A percentile compares a stretch with the other conserved stretches of the same genome.
These are phyloP conservation scores for Yamadazyma jaroonii DNA, from an alignment of 1,139 yeast genomes.

Conservation along the genomic window DNA sequence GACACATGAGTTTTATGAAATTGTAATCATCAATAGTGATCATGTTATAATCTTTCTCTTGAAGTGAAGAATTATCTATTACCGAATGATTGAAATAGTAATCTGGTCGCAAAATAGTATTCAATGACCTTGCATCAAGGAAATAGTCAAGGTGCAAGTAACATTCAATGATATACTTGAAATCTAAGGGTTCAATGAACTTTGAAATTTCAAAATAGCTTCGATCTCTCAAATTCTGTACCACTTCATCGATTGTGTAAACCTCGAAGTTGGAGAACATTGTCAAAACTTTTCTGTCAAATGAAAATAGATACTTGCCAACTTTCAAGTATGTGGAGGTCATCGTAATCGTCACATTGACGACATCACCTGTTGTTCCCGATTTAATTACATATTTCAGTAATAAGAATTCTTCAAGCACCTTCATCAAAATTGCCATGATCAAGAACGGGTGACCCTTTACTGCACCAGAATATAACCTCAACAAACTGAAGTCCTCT, in stretches of 20 bases:
- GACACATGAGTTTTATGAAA: constrained; percentile 13
- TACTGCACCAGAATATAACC: constrained; percentile 24
- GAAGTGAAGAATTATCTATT: constrained; percentile 1
- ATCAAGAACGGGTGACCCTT: constrained; percentile 24
- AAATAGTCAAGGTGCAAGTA: constrained; percentile 12
- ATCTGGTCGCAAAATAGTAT: constrained; percentile 10
- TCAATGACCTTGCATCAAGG: constrained; percentile 12
- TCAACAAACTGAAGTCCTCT: constrained; percentile 28
- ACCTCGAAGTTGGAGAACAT: constrained; percentile 7
- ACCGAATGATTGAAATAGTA: constrained; percentile 2
- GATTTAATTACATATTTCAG: constrained; percentile 9
- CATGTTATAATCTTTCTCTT: constrained; percentile 2
- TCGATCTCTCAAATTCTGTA: constrained; percentile 10
- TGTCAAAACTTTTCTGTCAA: constrained; percentile 8
- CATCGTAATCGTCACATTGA: constrained; percentile 5
- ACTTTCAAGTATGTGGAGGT: constrained; percentile 10
- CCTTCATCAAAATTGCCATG: constrained; percentile 21
- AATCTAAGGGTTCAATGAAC: constrained; percentile 13
- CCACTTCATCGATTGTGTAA: constrained; percentile 11
- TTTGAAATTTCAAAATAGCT: constrained; percentile 12
- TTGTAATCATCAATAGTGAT: constrained; percentile 10
- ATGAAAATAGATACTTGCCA: constrained; percentile 7
- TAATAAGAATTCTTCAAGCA: constrained; percentile 17
- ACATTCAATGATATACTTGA: constrained; percentile 12
- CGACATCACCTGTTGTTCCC: constrained; percentile 4